These are phyloP conservation scores for Cystoderma amianthinum DNA, from an alignment of 768 basidiomycete genomes.

Conservation along the genomic window DNA sequence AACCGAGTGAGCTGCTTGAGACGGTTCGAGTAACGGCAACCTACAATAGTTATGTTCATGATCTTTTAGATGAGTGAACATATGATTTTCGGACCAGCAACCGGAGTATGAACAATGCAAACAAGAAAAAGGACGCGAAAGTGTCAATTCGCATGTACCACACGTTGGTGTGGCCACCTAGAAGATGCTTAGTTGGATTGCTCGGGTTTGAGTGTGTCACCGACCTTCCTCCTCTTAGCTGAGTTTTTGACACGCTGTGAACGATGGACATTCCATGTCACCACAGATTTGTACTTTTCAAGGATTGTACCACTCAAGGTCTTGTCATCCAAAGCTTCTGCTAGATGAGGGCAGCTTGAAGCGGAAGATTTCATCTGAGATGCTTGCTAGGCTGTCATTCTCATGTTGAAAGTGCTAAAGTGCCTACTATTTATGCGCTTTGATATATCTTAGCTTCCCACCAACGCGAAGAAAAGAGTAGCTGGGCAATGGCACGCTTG, in stretches of 20 bases:
- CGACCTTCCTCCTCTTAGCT: slow-evolving; percentile 61
- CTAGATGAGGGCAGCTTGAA: slow-evolving; percentile 34
- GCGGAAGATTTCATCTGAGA: not conserved
- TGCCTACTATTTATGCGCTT: no score
- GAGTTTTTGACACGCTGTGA: slow-evolving; percentile 39
- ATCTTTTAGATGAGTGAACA: slow-evolving; percentile 47
- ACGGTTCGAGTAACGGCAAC: slow-evolving; percentile 17
- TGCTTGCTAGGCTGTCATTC: not conserved
- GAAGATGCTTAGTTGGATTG: slow-evolving; percentile 19
- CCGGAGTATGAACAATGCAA: slow-evolving; percentile 64
- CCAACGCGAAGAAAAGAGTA: no score
- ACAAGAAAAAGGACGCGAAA: slow-evolving; percentile 66
- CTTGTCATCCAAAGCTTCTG: slow-evolving; percentile 23
- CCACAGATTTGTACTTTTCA: slow-evolving; percentile 43
- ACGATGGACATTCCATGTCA: slow-evolving; percentile 47
- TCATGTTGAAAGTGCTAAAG: no score
- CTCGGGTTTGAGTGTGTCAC: slow-evolving; percentile 9
- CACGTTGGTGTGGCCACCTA: slow-evolving; percentile 53
- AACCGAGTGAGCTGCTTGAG: not conserved
- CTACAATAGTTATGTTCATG: slow-evolving; percentile 60
- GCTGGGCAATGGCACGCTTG: no score
- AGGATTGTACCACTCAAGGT: slow-evolving; percentile 19
- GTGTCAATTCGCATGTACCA: slow-evolving; percentile 44
- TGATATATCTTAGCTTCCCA: no score
- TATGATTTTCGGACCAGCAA: slow-evolving; percentile 63